Evolutionary conservation across 495 filamentous ascomycete species (phyloP).

Genomic region (Penicillium cataractarum): DNA sequence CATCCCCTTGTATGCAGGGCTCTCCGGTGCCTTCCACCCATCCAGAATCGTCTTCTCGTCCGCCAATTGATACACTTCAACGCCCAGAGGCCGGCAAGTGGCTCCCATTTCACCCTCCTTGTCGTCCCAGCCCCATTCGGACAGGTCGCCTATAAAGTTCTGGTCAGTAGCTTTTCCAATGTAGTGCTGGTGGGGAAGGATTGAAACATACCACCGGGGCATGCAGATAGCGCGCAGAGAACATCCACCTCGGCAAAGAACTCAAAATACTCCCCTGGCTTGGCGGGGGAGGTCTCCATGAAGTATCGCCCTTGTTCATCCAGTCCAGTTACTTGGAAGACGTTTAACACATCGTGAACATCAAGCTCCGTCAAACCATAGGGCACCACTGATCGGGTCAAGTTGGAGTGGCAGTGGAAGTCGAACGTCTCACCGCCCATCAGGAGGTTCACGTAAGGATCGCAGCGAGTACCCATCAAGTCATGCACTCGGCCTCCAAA

Average conservation of each 20-base stretch:
- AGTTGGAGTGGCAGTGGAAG: slow-evolving; percentile 81
- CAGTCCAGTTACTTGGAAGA: slow-evolving; percentile 80
- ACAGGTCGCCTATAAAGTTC: slow-evolving; percentile 68
- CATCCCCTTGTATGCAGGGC: slow-evolving; percentile 62
- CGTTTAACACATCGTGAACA: slow-evolving; percentile 80
- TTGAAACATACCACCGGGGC: slow-evolving; percentile 50
- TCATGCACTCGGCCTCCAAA: slow-evolving; percentile 67
- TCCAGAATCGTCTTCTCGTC: slow-evolving; percentile 51
- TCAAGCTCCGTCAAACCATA: slow-evolving; percentile 71
- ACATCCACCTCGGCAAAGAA: slow-evolving; percentile 79
- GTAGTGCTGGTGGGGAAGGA: neutral
- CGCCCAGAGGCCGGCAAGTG: slow-evolving; percentile 71
- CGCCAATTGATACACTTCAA: slow-evolving; percentile 67
- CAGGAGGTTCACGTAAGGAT: slow-evolving; percentile 74
- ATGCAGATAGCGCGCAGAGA: slow-evolving; percentile 71
- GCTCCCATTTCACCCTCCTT: slow-evolving; percentile 69
- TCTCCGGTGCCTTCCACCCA: slow-evolving; percentile 63
- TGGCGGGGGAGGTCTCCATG: slow-evolving; percentile 74
- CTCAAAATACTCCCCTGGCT: slow-evolving; percentile 67
- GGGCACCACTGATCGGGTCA: slow-evolving; percentile 69
- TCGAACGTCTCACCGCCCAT: slow-evolving; percentile 72
- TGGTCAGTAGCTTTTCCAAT: slow-evolving; percentile 26
- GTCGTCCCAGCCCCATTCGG: slow-evolving; percentile 74
- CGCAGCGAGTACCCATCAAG: slow-evolving; percentile 75
- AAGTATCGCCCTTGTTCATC: slow-evolving; percentile 74